Evolutionary conservation across 371 early-diverging fungal species (phyloP).

Genomic region (Apophysomyces trapeziformis): DNA sequence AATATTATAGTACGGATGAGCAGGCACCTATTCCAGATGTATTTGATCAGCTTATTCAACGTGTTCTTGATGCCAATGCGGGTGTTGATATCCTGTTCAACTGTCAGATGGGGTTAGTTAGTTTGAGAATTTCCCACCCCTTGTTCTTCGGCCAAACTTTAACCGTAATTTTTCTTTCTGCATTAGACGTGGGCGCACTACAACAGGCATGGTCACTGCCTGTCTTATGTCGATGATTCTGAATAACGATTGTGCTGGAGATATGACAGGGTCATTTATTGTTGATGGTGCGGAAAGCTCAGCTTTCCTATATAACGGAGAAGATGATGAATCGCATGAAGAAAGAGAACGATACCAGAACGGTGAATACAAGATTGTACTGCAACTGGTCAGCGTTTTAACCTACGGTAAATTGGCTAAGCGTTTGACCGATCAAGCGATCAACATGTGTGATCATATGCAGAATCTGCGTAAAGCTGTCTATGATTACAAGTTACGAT

Average conservation of each 20-base stretch:
- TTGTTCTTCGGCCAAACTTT: background rate
- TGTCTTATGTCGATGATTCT: constrained; percentile 57
- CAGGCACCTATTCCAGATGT: constrained; percentile 82
- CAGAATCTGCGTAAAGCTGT: constrained; percentile 76
- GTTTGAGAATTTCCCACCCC: no score
- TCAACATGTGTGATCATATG: constrained; percentile 78
- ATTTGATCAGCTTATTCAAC: constrained; percentile 66
- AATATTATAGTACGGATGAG: constrained; percentile 65
- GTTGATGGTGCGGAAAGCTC: constrained; percentile 18
- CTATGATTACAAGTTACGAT: constrained; percentile 66
- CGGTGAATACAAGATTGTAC: constrained; percentile 72
- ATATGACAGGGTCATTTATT: constrained; percentile 37
- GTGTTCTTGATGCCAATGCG: constrained; percentile 45
- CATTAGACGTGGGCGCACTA: constrained; percentile 77
- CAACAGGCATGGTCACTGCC: constrained; percentile 76
- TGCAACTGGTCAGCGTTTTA: constrained; percentile 71
- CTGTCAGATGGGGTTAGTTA: constrained; percentile 78
- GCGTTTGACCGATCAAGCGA: constrained; percentile 69
- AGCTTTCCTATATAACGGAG: constrained; percentile 13
- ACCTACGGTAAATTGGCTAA: constrained; percentile 72
- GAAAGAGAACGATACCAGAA: constrained; percentile 52
- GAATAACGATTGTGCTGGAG: constrained; percentile 37
- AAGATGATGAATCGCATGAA: constrained; percentile 43
- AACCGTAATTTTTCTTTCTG: background rate
- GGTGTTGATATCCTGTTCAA: constrained; percentile 69